These are phyloP conservation scores for Pelargonium australe DNA, from an alignment of 441 rosid species.

Conservation along the genomic window DNA sequence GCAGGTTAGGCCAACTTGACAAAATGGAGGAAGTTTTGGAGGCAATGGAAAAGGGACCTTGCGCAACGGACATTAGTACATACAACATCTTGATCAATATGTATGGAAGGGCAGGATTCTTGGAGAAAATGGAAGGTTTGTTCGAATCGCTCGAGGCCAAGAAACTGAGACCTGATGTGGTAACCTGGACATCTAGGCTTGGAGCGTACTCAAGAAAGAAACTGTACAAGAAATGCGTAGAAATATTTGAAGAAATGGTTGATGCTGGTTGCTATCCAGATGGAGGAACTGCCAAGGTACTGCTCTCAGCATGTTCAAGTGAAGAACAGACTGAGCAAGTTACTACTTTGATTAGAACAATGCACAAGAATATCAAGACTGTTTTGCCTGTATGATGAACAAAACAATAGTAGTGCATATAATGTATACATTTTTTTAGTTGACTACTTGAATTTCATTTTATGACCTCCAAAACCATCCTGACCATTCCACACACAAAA, in stretches of 20 bases:
- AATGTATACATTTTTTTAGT: too few relatives aligned
- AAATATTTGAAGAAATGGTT: conserved; percentile 81
- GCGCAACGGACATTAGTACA: conserved; percentile 57
- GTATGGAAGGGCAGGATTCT: conserved; percentile 69
- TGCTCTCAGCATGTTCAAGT: conserved; percentile 64
- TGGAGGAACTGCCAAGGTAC: conserved; percentile 84
- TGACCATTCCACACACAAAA: too few relatives aligned
- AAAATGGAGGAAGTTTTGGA: conserved; percentile 68
- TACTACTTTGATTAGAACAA: conserved; percentile 60
- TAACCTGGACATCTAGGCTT: conserved; percentile 83
- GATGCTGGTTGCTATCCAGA: conserved; percentile 78
- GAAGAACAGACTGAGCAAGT: conserved; percentile 76
- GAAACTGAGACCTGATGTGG: conserved; percentile 58
- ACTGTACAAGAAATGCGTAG: conserved; percentile 54
- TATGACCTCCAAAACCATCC: too few relatives aligned
- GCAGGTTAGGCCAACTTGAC: conserved; percentile 58
- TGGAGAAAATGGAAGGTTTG: conserved; percentile 59
- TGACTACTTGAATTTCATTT: too few relatives aligned
- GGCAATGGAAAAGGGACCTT: conserved; percentile 62
- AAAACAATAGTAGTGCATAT: too few relatives aligned
- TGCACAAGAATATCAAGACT: conserved; percentile 47
- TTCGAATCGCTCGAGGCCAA: conserved; percentile 39
- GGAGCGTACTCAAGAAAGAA: conserved; percentile 80
- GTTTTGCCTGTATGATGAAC: conserved; percentile 31
- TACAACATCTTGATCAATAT: conserved; percentile 80